A percentile compares a stretch with the other conserved stretches of the same genome.
These are phyloP conservation scores for Sutorius eximius DNA, from an alignment of 1,284 basidiomycete genomes.

Conservation along the genomic window DNA sequence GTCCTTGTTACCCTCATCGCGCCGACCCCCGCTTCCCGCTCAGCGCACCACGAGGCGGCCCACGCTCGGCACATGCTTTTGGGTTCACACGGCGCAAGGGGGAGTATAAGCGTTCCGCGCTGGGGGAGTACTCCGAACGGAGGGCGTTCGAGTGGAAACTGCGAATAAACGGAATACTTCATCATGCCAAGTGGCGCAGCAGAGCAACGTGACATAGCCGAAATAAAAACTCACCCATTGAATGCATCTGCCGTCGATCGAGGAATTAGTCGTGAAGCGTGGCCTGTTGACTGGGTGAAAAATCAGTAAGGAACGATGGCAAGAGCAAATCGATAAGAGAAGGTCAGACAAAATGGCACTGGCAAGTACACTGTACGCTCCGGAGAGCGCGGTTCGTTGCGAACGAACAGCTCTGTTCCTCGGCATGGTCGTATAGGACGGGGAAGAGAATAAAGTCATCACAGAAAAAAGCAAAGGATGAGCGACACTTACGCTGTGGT, in stretches of 20 bases:
- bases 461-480: constrained; percentile 10
- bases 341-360: constrained; percentile 78
- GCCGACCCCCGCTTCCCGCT: constrained; percentile 58
- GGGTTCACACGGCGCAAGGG: constrained; percentile 62
- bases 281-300: constrained; percentile 1
- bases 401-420: constrained; percentile 73
- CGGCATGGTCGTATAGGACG: constrained; percentile 78
- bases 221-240: constrained; percentile 31
- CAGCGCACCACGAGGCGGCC: constrained; percentile 69
- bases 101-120: constrained; percentile 61
- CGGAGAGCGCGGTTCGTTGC: constrained; percentile 65
- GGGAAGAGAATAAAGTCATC: constrained; percentile 85
- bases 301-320: constrained; percentile 12
- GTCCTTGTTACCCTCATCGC: constrained; percentile 55
- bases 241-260: neutral
- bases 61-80: constrained; percentile 55
- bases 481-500: constrained; percentile 20
- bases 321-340: constrained; percentile 9
- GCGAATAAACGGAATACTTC: constrained; percentile 70
- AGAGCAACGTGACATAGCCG: constrained; percentile 1
- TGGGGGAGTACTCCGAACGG: constrained; percentile 65
- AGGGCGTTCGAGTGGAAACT: constrained; percentile 76
- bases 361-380: constrained; percentile 75
- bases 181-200: constrained; percentile 44
- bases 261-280: neutral